Base-by-base conservation (phyloP, 768 basidiomycete genomes). In the Sarcodon sp. region DNA sequence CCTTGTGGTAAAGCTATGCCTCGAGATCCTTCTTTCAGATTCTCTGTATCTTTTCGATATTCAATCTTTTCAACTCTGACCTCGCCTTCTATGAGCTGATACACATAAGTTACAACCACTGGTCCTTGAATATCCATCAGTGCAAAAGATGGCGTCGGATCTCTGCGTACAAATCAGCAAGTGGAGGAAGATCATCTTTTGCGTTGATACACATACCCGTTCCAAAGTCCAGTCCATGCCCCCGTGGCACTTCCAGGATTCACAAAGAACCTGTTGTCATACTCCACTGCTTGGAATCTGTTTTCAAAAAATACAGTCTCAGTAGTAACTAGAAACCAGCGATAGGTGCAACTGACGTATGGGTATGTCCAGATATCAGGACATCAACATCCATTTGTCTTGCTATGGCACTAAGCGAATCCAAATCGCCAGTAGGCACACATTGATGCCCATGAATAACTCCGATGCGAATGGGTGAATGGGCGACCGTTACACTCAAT, bases 341-440 rank as follows among this genome's bases (percentile, higher is more conserved):
- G 35, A 8, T 32, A 33, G 4, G 31, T 4, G 15, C 9, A 12
- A 59, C 87, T 61, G 59, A 94, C 93, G 79, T 80, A 64, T 97
- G 93, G 0, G 96, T 98, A 57, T 91, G 91, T 0, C 96, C 96
- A 2, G 84, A 88, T 16, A 98, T 68, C 34, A 98, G 71, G 0
- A 99, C 90, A 58, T 99, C 96, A 3, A 97, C 96, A 61, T 98
- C 94, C 87, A 99, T 90, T 66, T 93, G 90, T 35, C 94, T 69
- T 12, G 93, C 91, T 47, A 93, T 77, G 3, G 87, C 75, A 46
- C 79, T 82, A 38, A 98, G 72, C n/a, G 87, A 82, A 59, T 96
- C 91, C 3, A 91, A 71, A 61, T 96, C 92, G 11, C 93, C 96
- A 0, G 83, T 80, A 1, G 96, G 94, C 37, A 97, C 76, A 58